A percentile compares a stretch with the other conserved stretches of the same genome.
phyloP scores from a whole-genome alignment of 1,284 basidiomycete genomes.

The Athelia sp. region DNA sequence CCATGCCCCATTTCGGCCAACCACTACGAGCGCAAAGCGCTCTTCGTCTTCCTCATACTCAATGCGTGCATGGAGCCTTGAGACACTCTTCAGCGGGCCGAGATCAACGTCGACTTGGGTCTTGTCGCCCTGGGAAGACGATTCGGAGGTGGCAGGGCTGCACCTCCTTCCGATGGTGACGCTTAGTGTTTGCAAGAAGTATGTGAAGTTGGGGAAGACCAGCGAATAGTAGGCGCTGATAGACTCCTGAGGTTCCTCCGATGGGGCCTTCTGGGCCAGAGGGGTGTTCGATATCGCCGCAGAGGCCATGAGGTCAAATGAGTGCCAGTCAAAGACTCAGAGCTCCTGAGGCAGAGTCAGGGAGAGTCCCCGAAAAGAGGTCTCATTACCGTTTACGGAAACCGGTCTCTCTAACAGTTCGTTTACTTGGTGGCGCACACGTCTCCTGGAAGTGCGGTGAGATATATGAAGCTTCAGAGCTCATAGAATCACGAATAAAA shows the following conservation, averaged over 20 bases:
- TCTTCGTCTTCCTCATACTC: constrained; percentile 87
- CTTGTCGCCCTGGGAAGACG: constrained; percentile 54
- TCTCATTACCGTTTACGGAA: neutral
- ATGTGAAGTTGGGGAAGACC: constrained; percentile 87
- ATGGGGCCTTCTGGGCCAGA: too few species aligned
- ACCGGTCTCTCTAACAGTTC: too few species aligned
- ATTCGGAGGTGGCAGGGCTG: constrained; percentile 54
- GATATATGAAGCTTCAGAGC: too few species aligned
- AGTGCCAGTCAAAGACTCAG: neutral
- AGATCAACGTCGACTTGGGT: constrained; percentile 89
- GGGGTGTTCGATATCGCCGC: too few species aligned
- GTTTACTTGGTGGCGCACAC: too few species aligned
- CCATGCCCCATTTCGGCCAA: constrained; percentile 96
- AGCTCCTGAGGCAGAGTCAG: neutral
- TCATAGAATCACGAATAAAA: too few species aligned
- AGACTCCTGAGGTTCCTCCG: constrained; percentile 25
- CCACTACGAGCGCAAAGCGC: constrained; percentile 86
- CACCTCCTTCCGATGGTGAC: constrained; percentile 78
- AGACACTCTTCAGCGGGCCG: constrained; percentile 95
- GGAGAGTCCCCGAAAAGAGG: too few species aligned
- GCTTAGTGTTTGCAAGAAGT: constrained; percentile 80
- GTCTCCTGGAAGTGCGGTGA: too few species aligned
- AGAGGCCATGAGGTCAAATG: too few species aligned
- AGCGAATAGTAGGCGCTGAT: constrained; percentile 93
- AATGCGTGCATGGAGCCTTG: constrained; percentile 92